Percentiles rank a stretch among this genome's conserved stretches.
phyloP scores from a whole-genome alignment of 805 yeast genomes.

The Schwanniomyces polymorphus region DNA sequence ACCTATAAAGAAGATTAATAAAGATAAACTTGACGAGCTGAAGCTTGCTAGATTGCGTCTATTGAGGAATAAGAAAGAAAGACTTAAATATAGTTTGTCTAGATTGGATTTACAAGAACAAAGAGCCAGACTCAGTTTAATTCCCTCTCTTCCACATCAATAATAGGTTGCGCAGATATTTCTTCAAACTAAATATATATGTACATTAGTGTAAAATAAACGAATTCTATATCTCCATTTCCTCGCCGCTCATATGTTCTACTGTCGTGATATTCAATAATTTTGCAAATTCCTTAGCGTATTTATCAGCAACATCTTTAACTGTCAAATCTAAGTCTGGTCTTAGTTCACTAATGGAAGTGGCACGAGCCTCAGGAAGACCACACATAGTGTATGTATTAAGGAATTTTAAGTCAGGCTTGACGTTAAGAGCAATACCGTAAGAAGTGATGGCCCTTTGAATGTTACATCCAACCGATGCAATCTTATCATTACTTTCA shows the following conservation, averaged over 20 bases:
- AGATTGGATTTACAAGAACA: constrained; percentile 18
- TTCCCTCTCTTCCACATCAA: constrained; percentile 11
- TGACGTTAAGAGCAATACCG: constrained; percentile 81
- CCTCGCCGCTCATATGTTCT: constrained; percentile 37
- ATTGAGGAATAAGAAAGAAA: constrained; percentile 42
- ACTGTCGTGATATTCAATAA: constrained; percentile 29
- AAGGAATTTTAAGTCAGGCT: constrained; percentile 70
- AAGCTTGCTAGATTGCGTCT: constrained; percentile 39
- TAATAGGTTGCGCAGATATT: background rate
- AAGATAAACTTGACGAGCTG: constrained; percentile 24
- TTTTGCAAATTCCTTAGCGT: constrained; percentile 37
- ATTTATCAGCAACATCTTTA: constrained; percentile 30
- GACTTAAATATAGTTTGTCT: constrained; percentile 41
- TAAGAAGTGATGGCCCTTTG: constrained; percentile 84
- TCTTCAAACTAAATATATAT: background rate
- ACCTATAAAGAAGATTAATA: constrained; percentile 12
- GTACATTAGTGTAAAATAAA: constrained; percentile 1
- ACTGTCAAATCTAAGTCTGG: constrained; percentile 12
- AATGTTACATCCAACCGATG: constrained; percentile 87
- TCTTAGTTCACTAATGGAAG: constrained; percentile 26
- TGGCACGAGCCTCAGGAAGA: constrained; percentile 51
- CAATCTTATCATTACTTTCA: constrained; percentile 58
- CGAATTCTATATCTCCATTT: constrained; percentile 10
- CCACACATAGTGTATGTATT: constrained; percentile 86
- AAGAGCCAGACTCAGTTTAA: constrained; percentile 13